phyloP scores from a whole-genome alignment of 202 grass and related monocot genomes.

The Hordeum pubiflorum region DNA sequence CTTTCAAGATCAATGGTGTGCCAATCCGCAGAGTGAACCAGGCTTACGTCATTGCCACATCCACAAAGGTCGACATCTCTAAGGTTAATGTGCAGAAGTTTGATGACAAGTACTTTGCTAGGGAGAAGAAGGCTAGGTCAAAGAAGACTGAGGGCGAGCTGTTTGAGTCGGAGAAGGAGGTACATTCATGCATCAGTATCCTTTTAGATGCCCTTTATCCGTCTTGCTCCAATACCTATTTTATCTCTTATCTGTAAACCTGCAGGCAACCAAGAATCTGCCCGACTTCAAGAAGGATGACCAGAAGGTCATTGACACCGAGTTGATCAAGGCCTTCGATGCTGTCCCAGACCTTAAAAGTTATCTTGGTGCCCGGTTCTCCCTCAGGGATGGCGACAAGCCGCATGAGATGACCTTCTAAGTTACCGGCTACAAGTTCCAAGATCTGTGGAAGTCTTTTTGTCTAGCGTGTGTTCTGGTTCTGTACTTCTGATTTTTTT shows the following conservation, averaged over 20 bases:
- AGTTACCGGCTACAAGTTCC: conserved; percentile 24
- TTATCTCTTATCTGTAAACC: not conserved
- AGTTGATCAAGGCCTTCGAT: conserved; percentile 65
- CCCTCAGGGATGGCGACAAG: conserved; percentile 76
- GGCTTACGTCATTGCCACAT: conserved; percentile 57
- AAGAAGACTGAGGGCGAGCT: conserved; percentile 80
- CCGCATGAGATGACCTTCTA: conserved; percentile 81
- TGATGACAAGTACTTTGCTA: conserved; percentile 75
- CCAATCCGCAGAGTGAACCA: conserved; percentile 66
- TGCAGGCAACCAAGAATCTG: conserved; percentile 45
- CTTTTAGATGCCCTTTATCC: not conserved
- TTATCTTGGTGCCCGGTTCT: conserved; percentile 68
- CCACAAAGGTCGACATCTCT: conserved; percentile 74
- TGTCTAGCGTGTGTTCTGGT: conserved; percentile 23
- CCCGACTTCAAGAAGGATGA: conserved; percentile 83
- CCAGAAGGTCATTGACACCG: conserved; percentile 61
- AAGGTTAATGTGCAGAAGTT: conserved; percentile 50
- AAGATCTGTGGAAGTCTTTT: not conserved
- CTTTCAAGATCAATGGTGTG: conserved; percentile 83
- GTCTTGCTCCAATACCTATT: not conserved
- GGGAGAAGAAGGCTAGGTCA: conserved; percentile 57
- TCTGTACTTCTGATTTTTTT: conserved; percentile 33
- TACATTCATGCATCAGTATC: not conserved
- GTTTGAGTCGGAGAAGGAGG: conserved; percentile 69
- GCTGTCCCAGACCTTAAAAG: conserved; percentile 66